A percentile compares a stretch with the other conserved stretches of the same genome.
Evolutionary conservation across 2,329 filamentous ascomycete species (phyloP).

Genomic region (Claviceps sorghi): DNA sequence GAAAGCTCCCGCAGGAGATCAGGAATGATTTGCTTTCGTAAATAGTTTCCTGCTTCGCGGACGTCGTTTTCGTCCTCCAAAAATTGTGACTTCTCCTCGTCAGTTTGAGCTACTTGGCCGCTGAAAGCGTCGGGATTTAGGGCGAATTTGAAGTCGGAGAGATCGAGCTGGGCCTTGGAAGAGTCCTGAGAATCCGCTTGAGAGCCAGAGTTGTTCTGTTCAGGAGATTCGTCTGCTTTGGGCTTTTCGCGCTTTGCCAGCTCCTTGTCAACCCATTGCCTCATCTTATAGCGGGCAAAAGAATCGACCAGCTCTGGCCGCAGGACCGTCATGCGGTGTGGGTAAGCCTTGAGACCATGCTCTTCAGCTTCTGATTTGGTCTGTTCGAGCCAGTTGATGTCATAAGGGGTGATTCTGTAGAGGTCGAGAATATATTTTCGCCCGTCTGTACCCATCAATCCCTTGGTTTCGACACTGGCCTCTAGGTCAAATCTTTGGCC

Average conservation of each 20-base stretch:
- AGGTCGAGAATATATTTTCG: slow-evolving; percentile 95
- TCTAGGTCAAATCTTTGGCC: slow-evolving; percentile 80
- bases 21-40: slow-evolving; percentile 68
- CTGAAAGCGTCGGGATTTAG: slow-evolving; percentile 95
- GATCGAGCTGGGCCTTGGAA: slow-evolving; percentile 53
- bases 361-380: slow-evolving; percentile 34
- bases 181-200: slow-evolving; percentile 22
- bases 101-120: slow-evolving; percentile 76
- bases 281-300: slow-evolving; percentile 72
- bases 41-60: slow-evolving; percentile 63
- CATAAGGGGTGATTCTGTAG: slow-evolving; percentile 85
- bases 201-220: slow-evolving; percentile 20
- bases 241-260: slow-evolving; percentile 43
- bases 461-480: slow-evolving; percentile 94
- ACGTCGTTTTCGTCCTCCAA: slow-evolving; percentile 78
- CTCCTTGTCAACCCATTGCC: slow-evolving; percentile 74
- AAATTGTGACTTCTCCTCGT: slow-evolving; percentile 76
- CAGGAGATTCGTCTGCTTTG: slow-evolving; percentile 21
- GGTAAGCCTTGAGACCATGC: slow-evolving; percentile 46
- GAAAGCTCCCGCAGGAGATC: slow-evolving; percentile 72
- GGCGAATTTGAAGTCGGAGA: slow-evolving; percentile 72
- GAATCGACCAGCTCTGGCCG: slow-evolving; percentile 80
- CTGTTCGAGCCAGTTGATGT: slow-evolving; percentile 82
- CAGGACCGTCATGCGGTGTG: slow-evolving; percentile 91
- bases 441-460: slow-evolving; percentile 88